Base-by-base conservation (phyloP, 805 yeast genomes). In the Zygotorulaspora florentina region DNA sequence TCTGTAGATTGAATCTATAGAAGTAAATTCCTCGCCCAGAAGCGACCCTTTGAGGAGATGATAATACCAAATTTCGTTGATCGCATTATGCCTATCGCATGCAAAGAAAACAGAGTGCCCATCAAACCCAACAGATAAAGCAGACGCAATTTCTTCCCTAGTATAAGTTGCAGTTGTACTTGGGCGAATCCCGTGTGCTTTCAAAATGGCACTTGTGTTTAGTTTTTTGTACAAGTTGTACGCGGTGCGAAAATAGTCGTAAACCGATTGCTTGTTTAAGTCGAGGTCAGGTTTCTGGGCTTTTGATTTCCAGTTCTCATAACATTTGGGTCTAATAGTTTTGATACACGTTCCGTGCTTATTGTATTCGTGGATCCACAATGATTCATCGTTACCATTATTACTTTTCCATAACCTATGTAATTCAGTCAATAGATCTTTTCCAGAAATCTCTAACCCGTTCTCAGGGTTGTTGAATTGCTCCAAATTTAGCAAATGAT, bases 311-410 rank as follows among this genome's bases (percentile, higher is more conserved):
- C 68, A 62, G 15, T 62, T 56, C 6, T 67, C 67, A 65, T 88
- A 89, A 64, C 98, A 90, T 3, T 64, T 55, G 2, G 93, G 86
- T 45, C 75, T 78, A 38, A 90, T 70, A 1, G 96, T 88, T 39
- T 82, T 78, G 75, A 89, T 81, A 67, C 97, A 90, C 8, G 96
- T 88, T 18, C 90, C 97, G 62, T 90, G 98, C 64, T 90, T 90
- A 70, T 90, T 89, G 74, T 78, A 90, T 66, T 90, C 97, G 66
- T 90, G 96, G 29, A 77, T 73, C 98, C 98, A 90, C 41, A 90
- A 69, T 5, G 73, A 61, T 47, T 78, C 81, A 61, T 85, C 91
- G 46, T 76, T 64, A 9, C 87, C 87, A 40, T 77, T 79, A 58
- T 75, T 76, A 57, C 84, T 83, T 62, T 84, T 83, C 97, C 97